A percentile compares a stretch with the other conserved stretches of the same genome.
Evolutionary conservation across 2,329 filamentous ascomycete genomes (phyloP).

Genomic region (Aspergillus tubingensis): DNA sequence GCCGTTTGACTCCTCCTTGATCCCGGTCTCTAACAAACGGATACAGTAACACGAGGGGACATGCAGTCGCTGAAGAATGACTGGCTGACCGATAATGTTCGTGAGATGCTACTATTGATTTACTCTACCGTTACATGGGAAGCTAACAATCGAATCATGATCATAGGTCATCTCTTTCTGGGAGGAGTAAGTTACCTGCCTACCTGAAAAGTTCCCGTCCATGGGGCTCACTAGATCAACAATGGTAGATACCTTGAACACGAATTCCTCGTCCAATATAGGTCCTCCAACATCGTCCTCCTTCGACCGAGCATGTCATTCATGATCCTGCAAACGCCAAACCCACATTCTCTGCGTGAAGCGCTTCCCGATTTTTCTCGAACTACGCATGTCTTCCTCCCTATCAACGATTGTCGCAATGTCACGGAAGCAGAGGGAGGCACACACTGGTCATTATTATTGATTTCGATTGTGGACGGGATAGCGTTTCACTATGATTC

Average conservation of each 20-base stretch:
- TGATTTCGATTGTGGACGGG: slow-evolving; percentile 84
- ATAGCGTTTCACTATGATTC: slow-evolving; percentile 98
- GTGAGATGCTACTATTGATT: slow-evolving; percentile 31
- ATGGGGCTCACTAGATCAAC: slow-evolving; percentile 12
- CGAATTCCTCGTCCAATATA: slow-evolving; percentile 78
- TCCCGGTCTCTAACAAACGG: slow-evolving; percentile 17
- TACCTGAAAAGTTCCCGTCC: not conserved
- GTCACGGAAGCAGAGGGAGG: slow-evolving; percentile 80
- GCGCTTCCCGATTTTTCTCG: slow-evolving; percentile 78
- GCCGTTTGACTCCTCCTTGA: not conserved
- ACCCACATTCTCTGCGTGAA: slow-evolving; percentile 59
- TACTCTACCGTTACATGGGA: slow-evolving; percentile 1
- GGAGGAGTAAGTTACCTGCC: slow-evolving; percentile 71
- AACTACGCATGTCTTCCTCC: slow-evolving; percentile 91
- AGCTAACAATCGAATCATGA: slow-evolving; percentile 24
- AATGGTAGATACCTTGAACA: slow-evolving; percentile 72
- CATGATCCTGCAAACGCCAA: slow-evolving; percentile 74
- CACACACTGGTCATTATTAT: slow-evolving; percentile 89
- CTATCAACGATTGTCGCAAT: slow-evolving; percentile 85
- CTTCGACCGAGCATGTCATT: slow-evolving; percentile 92
- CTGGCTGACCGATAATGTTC: slow-evolving; percentile 94
- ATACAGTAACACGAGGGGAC: slow-evolving; percentile 80
- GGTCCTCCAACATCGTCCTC: slow-evolving; percentile 82
- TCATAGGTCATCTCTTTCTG: slow-evolving; percentile 88
- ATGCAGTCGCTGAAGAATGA: slow-evolving; percentile 84